A percentile compares a stretch with the other conserved stretches of the same genome.
Evolutionary conservation across 371 early-diverging fungal genomes (phyloP).

Genomic region (Actinomucor elegans): DNA sequence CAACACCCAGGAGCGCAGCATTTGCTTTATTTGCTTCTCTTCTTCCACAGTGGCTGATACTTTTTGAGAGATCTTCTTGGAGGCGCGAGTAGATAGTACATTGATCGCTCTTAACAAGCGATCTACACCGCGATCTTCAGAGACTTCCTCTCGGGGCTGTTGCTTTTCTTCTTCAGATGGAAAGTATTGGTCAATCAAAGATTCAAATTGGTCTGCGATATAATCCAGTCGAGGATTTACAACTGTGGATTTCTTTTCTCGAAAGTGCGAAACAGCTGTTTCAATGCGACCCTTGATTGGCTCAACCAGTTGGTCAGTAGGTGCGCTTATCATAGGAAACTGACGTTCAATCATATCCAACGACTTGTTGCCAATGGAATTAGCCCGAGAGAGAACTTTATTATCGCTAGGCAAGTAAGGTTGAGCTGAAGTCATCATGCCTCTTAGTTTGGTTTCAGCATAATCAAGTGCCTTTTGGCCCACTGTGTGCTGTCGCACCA

Average conservation of each 20-base stretch:
- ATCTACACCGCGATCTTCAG: constrained; percentile 5
- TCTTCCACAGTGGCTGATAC: constrained; percentile 9
- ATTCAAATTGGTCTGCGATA: constrained; percentile 10
- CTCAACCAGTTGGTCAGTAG: constrained; percentile 16
- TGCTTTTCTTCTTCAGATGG: constrained; percentile 2
- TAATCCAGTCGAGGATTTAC: constrained; percentile 16
- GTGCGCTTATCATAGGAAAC: constrained; percentile 16
- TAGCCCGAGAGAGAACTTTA: constrained; percentile 7
- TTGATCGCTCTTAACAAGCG: constrained; percentile 5
- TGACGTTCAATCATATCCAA: constrained; percentile 18
- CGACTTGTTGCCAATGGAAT: constrained; percentile 19
- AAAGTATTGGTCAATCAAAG: constrained; percentile 18
- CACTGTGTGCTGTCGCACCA: constrained; percentile 15
- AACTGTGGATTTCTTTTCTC: background rate
- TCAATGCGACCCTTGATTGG: constrained; percentile 13
- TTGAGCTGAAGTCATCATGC: constrained; percentile 6
- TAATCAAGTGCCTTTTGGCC: constrained; percentile 24
- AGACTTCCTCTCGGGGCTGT: background rate
- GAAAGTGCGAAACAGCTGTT: background rate
- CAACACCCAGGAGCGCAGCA: constrained; percentile 11
- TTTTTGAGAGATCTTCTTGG: constrained; percentile 10
- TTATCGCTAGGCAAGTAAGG: background rate
- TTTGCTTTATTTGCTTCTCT: constrained; percentile 15
- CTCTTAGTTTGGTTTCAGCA: constrained; percentile 20
- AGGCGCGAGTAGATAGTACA: constrained; percentile 12